phyloP scores from a whole-genome alignment of 164 flowering plant species.

The Kingdonia uniflora region DNA sequence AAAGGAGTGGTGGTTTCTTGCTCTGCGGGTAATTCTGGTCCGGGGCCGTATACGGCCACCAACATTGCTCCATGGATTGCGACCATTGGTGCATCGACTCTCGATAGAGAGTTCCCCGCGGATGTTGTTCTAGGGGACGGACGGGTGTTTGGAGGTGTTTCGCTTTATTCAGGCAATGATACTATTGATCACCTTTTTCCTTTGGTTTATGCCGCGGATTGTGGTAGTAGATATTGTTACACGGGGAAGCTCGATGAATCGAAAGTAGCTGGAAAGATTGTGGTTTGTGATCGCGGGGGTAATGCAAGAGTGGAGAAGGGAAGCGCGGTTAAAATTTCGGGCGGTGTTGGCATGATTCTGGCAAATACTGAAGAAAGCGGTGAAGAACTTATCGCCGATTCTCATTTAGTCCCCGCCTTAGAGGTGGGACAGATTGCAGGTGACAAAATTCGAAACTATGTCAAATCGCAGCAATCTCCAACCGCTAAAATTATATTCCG shows the following conservation, averaged over 20 bases:
- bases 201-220: conserved; percentile 47
- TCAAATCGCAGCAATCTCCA: conserved; percentile 23
- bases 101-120: conserved; percentile 85
- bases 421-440: conserved; percentile 63
- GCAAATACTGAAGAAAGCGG: conserved; percentile 63
- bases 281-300: conserved; percentile 73
- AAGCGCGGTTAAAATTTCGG: conserved; percentile 57
- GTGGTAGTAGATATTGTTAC: conserved; percentile 40
- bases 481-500: conserved; percentile 56
- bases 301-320: conserved; percentile 84
- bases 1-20: conserved; percentile 69
- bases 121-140: conserved; percentile 76
- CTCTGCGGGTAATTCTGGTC: conserved; percentile 91
- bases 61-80: conserved; percentile 94
- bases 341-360: conserved; percentile 76
- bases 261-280: conserved; percentile 60
- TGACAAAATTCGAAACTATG: conserved; percentile 40
- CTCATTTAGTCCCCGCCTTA: conserved; percentile 70
- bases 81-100: conserved; percentile 85
- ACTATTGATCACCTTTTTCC: conserved; percentile 20
- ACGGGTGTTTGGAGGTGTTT: conserved; percentile 42
- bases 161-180: conserved; percentile 57
- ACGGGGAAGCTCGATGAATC: conserved; percentile 30
- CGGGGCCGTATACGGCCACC: conserved; percentile 46
- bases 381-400: conserved; percentile 67